Conservation (phyloP, 768 basidiomycete species). For the Boletus rex-veris region DNA sequence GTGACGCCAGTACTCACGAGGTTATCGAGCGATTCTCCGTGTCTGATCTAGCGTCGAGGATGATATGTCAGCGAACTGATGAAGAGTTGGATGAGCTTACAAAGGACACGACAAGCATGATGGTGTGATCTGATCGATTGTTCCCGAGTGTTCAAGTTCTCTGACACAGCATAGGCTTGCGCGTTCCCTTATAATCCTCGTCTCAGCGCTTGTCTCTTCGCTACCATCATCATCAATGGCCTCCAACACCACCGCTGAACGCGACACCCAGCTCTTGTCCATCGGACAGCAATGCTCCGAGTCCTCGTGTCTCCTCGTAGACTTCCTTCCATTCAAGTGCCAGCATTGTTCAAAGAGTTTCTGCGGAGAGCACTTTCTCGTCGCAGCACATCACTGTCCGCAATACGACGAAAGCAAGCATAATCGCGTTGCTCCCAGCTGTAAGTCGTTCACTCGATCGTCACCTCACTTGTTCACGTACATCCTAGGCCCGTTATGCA, state of each 20-base stretch:
- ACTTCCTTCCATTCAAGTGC: constrained; percentile 86
- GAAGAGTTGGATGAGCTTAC: constrained; percentile 12
- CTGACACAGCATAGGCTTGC: constrained; percentile 15
- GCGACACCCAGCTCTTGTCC: constrained; percentile 55
- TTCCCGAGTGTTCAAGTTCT: background rate
- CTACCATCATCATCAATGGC: constrained; percentile 1
- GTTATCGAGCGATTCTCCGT: constrained; percentile 79
- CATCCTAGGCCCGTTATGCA: constrained; percentile 68
- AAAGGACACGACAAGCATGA: constrained; percentile 26
- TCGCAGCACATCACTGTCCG: constrained; percentile 60
- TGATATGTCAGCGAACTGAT: background rate
- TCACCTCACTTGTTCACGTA: constrained; percentile 1
- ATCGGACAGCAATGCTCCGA: constrained; percentile 73
- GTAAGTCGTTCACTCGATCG: constrained; percentile 37
- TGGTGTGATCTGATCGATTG: background rate
- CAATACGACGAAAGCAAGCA: constrained; percentile 68
- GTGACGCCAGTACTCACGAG: constrained; percentile 39
- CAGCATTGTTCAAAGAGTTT: constrained; percentile 69
- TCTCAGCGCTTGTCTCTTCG: background rate
- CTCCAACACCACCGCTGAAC: constrained; percentile 29
- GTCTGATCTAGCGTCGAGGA: constrained; percentile 50
- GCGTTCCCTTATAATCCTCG: constrained; percentile 24
- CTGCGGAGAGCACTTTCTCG: constrained; percentile 79
- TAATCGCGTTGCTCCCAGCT: constrained; percentile 74
- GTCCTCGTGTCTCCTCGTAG: constrained; percentile 63